Percentiles rank a stretch among this genome's conserved stretches.
phyloP scores from a whole-genome alignment of 169 alveolate species.

The Fabrea salina region DNA sequence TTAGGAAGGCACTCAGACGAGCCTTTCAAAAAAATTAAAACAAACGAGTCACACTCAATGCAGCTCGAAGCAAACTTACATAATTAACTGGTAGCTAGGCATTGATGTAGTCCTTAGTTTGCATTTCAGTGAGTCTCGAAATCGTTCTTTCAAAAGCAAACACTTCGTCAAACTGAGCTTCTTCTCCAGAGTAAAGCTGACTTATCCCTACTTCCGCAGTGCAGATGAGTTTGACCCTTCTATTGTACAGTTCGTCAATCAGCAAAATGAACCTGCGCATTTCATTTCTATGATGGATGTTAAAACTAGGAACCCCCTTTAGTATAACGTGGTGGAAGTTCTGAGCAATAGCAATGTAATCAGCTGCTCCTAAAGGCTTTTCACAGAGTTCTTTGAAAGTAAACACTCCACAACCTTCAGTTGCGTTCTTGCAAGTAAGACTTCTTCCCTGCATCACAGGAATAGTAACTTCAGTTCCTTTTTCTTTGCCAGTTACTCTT shows the following conservation, averaged over 20 bases:
- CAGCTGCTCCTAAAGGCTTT: slow-evolving; percentile 76
- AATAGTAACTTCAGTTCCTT: slow-evolving; percentile 33
- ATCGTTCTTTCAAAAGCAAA: slow-evolving; percentile 67
- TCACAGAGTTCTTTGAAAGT: slow-evolving; percentile 75
- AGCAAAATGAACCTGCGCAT: slow-evolving; percentile 68
- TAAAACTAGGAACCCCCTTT: slow-evolving; percentile 56
- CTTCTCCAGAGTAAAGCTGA: slow-evolving; percentile 25
- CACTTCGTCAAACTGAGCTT: slow-evolving; percentile 51
- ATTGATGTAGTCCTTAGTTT: slow-evolving; percentile 47
- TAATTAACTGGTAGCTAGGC: too few species aligned
- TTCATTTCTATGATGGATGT: slow-evolving; percentile 58
- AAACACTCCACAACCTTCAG: slow-evolving; percentile 58
- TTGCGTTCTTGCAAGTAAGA: slow-evolving; percentile 36
- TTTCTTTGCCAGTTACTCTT: slow-evolving; percentile 41
- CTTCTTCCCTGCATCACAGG: slow-evolving; percentile 75
- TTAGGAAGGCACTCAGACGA: too few species aligned
- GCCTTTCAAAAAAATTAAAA: too few species aligned
- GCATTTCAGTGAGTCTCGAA: slow-evolving; percentile 75
- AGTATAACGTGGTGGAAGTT: slow-evolving; percentile 64
- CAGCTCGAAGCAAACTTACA: too few species aligned
- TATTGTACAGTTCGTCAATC: slow-evolving; percentile 59
- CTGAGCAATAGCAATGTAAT: slow-evolving; percentile 59
- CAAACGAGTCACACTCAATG: too few species aligned
- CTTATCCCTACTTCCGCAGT: slow-evolving; percentile 32
- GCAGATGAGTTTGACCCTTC: slow-evolving; percentile 43